Evolutionary conservation across 1,284 basidiomycete genomes (phyloP), one percentile per base, ranked within the genome.

Genomic region (Farysia itapuensis): DNA sequence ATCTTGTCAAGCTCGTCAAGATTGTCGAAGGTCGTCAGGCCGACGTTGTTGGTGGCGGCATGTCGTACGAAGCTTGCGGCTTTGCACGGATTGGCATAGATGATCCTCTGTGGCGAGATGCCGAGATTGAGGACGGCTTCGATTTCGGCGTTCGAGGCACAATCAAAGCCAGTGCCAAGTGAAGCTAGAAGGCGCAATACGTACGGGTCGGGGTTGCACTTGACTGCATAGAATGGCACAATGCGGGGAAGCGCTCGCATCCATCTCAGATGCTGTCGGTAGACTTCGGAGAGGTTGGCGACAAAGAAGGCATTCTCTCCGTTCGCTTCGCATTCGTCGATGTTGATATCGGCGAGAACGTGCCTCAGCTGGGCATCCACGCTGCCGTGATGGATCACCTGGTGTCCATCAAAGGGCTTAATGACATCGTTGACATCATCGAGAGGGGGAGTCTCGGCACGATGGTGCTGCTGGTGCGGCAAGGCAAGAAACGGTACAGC

Each of bases 31-130:
- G 94, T 97, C 89, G 96, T 96, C 79, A 85, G 85, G 70, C 89
- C 84, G 35, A 98, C 91, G 19, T 87, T 86, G 21, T 82, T 79
- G 60, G 83, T 84, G 26, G 85, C 85, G 12, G 95, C 89, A 64
- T 85, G 85, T 46, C 91, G 88, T 64, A 98, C 84, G 79, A 95
- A 96, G 7, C 90, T 94, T 7, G 85, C 82, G 1, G 94, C 90
- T 80, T 99, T 98, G 86, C 94, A 98, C 0, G 95, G 95, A 80
- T 98, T 99, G 66, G 95, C 95, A 75, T 93, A 99, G 74, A 98
- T 91, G 81, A 99, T 89, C 49, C 88, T 84, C 39, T 79, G 76
- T 2, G 76, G 72, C 18, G 69, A 66, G 41, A 77, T 65, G 21
- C 85, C 87, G 11, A 94, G 78, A 19, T 81, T 80, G 21, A 97